Base-by-base conservation (phyloP, 2,329 filamentous ascomycete species). In the Nemania sp. region DNA sequence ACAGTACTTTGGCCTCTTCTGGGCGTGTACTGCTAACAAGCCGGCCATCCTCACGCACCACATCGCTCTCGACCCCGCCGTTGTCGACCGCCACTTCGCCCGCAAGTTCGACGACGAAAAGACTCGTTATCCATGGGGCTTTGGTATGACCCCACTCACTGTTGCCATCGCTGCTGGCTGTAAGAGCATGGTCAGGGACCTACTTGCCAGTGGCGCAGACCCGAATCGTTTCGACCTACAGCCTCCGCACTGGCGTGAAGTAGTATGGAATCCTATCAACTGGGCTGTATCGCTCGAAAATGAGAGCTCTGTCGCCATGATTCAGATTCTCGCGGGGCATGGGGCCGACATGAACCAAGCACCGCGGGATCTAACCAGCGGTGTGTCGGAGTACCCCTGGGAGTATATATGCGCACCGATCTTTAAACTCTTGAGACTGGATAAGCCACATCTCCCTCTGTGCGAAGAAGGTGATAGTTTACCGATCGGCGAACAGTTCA, bases 161-260 rank as follows among this genome's bases (percentile, higher is more conserved):
- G 50, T 54, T 19, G 43, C 54, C 12, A 31, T 46, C 17, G 2
- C 20, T 6, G 28, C 36, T n/a, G 53, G 44, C 1, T 24, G 12
- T 12, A 5, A 39, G 2, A 11, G 4, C 6, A 36, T 41, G n/a
- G 47, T 55, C 34, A 23, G 26, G 23, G 9, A 41, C 11, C 52
- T 60, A 24, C 52, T 60, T 9, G 34, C 19, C 28, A 33, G 57
- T 26, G 44, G 48, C 19, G 57, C 57, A 9, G 36, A 57, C 14
- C 14, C 51, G 1, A 52, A 54, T 23, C 28, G 33, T 15, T 40
- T 40, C 8, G 57, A 55, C 24, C 2, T 6, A 2, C 3, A 11
- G 2, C 26, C 31, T 6, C 11, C 24, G 5, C 6, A 5, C 5
- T 1, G 1, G n/a, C 14, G 30, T 11, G 2, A 0, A 14, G 20